Evolutionary conservation across 441 rosid genomes (phyloP).

Genomic region (Isatis lusitanica): DNA sequence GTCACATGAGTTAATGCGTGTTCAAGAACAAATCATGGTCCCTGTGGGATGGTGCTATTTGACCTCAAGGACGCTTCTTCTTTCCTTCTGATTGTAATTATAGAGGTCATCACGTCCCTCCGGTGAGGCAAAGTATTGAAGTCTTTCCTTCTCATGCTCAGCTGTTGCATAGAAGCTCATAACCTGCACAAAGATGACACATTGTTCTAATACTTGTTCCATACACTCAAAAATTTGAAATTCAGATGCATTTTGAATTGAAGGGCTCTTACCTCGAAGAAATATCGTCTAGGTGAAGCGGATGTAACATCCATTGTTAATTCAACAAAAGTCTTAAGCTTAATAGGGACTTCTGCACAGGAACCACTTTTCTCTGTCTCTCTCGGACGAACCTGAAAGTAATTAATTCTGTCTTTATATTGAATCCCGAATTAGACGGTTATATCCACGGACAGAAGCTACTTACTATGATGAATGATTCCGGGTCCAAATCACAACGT

Average conservation of each 20-base stretch:
- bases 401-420: slow-evolving; percentile 5
- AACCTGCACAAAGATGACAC: slow-evolving; percentile 53
- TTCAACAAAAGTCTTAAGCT: slow-evolving; percentile 70
- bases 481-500: slow-evolving; percentile 78
- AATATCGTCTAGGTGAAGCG: slow-evolving; percentile 92
- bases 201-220: too few species aligned
- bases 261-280: slow-evolving; percentile 81
- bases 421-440: background rate
- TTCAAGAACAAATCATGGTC: slow-evolving; percentile 21
- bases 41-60: slow-evolving; percentile 7
- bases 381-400: slow-evolving; percentile 58
- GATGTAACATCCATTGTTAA: slow-evolving; percentile 93
- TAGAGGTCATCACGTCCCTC: slow-evolving; percentile 96
- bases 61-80: slow-evolving; percentile 92
- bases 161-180: slow-evolving; percentile 89
- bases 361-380: slow-evolving; percentile 43
- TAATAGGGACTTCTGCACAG: slow-evolving; percentile 46
- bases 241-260: slow-evolving; percentile 32
- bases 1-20: background rate
- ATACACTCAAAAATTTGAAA: background rate
- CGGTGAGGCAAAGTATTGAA: slow-evolving; percentile 83
- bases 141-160: slow-evolving; percentile 81
- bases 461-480: slow-evolving; percentile 73
- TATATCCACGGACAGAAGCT: background rate
- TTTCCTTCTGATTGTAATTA: slow-evolving; percentile 90